A percentile compares a stretch with the other conserved stretches of the same genome.
These are phyloP conservation scores for Cladosporium halotolerans DNA, from an alignment of 2,329 filamentous ascomycete genomes.

Conservation along the genomic window DNA sequence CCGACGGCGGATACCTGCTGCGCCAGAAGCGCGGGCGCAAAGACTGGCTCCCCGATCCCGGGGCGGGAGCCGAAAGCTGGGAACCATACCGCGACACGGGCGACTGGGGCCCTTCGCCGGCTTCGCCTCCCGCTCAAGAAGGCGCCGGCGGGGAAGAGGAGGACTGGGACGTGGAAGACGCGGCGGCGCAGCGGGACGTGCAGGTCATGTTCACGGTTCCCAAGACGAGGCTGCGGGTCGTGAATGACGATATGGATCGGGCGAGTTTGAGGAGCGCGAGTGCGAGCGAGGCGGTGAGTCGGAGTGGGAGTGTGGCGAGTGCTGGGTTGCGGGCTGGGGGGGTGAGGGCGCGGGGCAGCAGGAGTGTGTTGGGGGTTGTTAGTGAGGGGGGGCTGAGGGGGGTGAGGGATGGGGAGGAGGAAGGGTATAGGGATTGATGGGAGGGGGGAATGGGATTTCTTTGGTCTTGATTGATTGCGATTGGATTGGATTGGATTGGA, in stretches of 20 bases:
- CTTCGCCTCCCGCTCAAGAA: constrained; percentile 1
- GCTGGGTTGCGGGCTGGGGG: not conserved
- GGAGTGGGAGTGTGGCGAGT: constrained; percentile 15
- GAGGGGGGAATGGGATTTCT: not conserved
- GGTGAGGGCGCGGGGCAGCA: constrained; percentile 14
- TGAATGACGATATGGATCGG: constrained; percentile 62
- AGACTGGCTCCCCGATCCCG: constrained; percentile 27
- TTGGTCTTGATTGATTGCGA: not conserved
- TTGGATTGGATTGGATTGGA: too few species aligned
- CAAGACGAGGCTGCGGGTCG: constrained; percentile 77
- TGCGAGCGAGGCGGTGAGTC: constrained; percentile 23
- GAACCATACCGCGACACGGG: constrained; percentile 26
- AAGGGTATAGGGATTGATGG: constrained; percentile 2
- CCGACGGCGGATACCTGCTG: constrained; percentile 36
- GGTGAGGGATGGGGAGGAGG: not conserved
- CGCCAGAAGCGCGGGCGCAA: constrained; percentile 36
- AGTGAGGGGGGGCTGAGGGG: constrained; percentile 12
- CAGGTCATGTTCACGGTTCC: constrained; percentile 85
- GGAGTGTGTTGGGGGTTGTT: constrained; percentile 12
- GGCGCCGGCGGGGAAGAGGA: constrained; percentile 29
- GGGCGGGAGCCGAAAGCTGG: constrained; percentile 15
- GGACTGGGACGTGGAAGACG: constrained; percentile 48
- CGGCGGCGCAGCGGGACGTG: constrained; percentile 42
- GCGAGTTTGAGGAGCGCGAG: constrained; percentile 31
- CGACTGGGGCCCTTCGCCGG: constrained; percentile 29